Base-by-base conservation (phyloP, 441 rosid genomes). In the Pelargonium exstipulatum region DNA sequence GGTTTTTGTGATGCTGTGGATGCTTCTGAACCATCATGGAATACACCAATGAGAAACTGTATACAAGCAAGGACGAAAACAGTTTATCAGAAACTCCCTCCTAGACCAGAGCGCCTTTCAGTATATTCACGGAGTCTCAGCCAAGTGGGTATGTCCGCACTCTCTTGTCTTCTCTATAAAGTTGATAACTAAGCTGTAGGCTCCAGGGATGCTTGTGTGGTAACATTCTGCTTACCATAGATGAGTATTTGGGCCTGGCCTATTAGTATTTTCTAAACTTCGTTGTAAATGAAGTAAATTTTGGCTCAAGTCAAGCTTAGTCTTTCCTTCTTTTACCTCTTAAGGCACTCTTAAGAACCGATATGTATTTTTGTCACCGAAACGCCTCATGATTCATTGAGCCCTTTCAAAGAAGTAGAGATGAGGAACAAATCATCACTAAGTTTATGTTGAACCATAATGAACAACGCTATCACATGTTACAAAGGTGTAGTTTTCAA, bases 1-100 rank as follows among this genome's bases (percentile, higher is more conserved):
- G 77, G 76, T 74, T 29, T 84, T 14, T 94, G 99, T 81, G 86
- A 86, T 73, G 72, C 60, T 71, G 83, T 72, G 64, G 91, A 83
- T 70, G 82, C 83, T 61, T 78, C 75, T 9, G 81, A 80, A 75
- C 80, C 97, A 45, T 88, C 92, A 17, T 91, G 97, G 99, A 83
- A 90, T 16, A 73, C 74, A 29, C 90, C 89, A 17, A 83, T 94
- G 55, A 79, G 64, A 79, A 80, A 88, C 78, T 94, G 99, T 71
- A 68, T 94, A 69, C 75, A 74, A 26, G 64, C 80, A 69, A 83
- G 78, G 35, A 77, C 24, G 76, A 77, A 48, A 49, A 45, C 62
- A 55, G 83, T 71, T 68, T 65, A 75, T 17, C 77, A 65, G 66
- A 86, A 81, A 72, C 87, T 82, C 67, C 88, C 92, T 70, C 85